Evolutionary conservation across 352 stramenopile species (phyloP).

Genomic region (Phytopythium vexans): DNA sequence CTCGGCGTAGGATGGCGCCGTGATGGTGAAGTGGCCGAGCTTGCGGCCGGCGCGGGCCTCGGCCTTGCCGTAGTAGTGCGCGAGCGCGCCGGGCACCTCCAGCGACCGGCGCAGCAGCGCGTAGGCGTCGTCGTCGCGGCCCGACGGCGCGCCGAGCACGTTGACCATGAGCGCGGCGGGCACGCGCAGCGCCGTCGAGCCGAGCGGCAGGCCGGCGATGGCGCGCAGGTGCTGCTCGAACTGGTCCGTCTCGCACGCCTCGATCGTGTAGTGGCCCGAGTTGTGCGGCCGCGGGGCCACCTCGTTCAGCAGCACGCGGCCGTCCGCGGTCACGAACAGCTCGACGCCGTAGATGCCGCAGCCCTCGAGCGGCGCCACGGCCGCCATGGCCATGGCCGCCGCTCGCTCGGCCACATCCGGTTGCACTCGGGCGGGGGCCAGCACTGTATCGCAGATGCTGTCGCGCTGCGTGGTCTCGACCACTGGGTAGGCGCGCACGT

Average conservation of each 20-base stretch:
- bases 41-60: constrained; percentile 91
- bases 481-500: constrained; percentile 92
- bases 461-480: constrained; percentile 97
- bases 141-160: constrained; percentile 66
- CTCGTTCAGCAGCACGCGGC: constrained; percentile 95
- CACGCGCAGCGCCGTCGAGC: constrained; percentile 90
- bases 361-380: constrained; percentile 79
- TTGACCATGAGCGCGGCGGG: constrained; percentile 91
- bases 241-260: constrained; percentile 96
- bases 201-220: constrained; percentile 93
- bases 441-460: constrained; percentile 96
- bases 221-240: constrained; percentile 98
- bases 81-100: constrained; percentile 74
- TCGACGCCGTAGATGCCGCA: constrained; percentile 97
- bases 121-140: constrained; percentile 84
- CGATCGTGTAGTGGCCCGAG: constrained; percentile 99
- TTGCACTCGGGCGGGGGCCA: constrained; percentile 86
- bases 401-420: constrained; percentile 36
- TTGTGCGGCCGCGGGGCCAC: constrained; percentile 97
- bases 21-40: constrained; percentile 97
- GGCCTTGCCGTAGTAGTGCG: constrained; percentile 97
- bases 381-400: constrained; percentile 51
- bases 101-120: constrained; percentile 58
- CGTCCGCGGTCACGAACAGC: constrained; percentile 92
- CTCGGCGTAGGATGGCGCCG: constrained; percentile 81